Conservation (phyloP, 2,329 filamentous ascomycete species). For the Aspergillus niger region DNA sequence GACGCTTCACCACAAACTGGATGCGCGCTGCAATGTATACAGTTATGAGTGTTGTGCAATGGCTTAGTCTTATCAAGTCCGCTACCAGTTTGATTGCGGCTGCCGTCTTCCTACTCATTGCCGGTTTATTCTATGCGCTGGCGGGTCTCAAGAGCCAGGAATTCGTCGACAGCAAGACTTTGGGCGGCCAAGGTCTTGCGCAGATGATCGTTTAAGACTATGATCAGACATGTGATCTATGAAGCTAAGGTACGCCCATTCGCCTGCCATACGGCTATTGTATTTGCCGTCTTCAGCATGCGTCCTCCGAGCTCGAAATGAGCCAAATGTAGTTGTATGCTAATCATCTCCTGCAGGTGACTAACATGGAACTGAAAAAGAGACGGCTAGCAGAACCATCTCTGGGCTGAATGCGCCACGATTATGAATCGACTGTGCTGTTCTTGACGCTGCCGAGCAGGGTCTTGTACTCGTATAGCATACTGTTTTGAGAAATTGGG, state of each 20-base stretch:
- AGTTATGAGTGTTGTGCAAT: conserved; percentile 80
- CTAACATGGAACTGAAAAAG: conserved; percentile 3
- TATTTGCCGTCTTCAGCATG: background rate
- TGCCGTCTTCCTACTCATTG: conserved; percentile 76
- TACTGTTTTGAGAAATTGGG: conserved; percentile 12
- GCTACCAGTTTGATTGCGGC: conserved; percentile 80
- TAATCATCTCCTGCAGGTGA: background rate
- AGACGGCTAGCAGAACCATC: conserved; percentile 9
- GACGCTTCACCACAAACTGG: conserved; percentile 92
- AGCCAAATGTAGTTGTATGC: background rate
- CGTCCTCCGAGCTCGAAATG: background rate
- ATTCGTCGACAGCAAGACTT: conserved; percentile 75
- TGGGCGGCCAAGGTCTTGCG: conserved; percentile 88
- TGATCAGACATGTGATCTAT: background rate
- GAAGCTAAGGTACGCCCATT: background rate
- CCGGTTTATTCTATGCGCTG: conserved; percentile 72
- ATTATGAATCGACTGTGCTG: conserved; percentile 26
- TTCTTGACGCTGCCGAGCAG: conserved; percentile 19
- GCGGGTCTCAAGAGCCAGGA: conserved; percentile 49
- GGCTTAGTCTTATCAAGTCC: conserved; percentile 69
- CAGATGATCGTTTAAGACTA: conserved; percentile 85
- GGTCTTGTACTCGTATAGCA: conserved; percentile 26
- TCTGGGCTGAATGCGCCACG: conserved; percentile 23
- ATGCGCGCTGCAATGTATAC: conserved; percentile 88
- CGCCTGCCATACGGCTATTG: background rate